Conservation (phyloP, 2,329 filamentous ascomycete species). For the Fusarium annulatum region DNA sequence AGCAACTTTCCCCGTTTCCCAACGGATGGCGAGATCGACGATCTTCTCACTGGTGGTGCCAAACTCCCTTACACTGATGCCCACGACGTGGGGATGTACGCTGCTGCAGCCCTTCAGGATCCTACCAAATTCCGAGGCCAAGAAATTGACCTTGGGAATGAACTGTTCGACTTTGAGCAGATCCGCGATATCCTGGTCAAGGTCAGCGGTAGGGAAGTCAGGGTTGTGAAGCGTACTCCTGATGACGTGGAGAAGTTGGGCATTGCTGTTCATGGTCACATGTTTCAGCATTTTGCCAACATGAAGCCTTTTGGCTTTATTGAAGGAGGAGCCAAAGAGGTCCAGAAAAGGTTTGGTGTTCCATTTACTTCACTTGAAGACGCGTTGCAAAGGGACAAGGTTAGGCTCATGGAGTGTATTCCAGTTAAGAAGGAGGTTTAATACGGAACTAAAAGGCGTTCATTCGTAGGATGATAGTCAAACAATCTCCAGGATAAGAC, state of each 20-base stretch:
- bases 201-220: constrained; percentile 48
- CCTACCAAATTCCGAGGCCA: constrained; percentile 46
- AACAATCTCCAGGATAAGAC: not conserved
- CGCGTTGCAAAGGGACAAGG: constrained; percentile 22
- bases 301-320: constrained; percentile 2
- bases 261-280: not conserved
- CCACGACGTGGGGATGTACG: constrained; percentile 49
- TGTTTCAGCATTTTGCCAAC: constrained; percentile 27
- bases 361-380: constrained; percentile 18
- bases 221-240: constrained; percentile 19
- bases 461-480: not conserved
- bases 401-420: constrained; percentile 11
- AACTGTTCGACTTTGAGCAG: constrained; percentile 47
- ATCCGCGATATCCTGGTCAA: constrained; percentile 42
- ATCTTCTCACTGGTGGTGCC: constrained; percentile 35
- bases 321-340: not conserved
- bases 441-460: too few species aligned
- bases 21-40: constrained; percentile 44
- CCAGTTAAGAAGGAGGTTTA: not conserved
- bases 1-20: constrained; percentile 48
- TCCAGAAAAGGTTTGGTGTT: constrained; percentile 16
- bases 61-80: constrained; percentile 46
- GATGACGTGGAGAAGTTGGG: constrained; percentile 14
- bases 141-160: constrained; percentile 48
- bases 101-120: constrained; percentile 47